Evolutionary conservation across 768 basidiomycete genomes (phyloP).

Genomic region (Amanita brunnescens): DNA sequence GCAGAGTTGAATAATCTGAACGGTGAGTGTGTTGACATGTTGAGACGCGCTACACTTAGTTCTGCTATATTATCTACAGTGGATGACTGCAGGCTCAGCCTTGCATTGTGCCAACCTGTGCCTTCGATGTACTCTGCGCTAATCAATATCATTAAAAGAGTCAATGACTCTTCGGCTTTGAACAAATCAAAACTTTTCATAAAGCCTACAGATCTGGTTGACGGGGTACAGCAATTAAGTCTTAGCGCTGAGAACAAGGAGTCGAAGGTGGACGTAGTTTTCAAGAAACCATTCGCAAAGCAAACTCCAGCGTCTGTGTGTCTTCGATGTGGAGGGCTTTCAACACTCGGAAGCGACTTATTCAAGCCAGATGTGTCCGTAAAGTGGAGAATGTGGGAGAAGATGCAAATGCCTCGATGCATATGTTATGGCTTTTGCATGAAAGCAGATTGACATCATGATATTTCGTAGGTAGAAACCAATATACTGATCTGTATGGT

Average conservation of each 20-base stretch:
- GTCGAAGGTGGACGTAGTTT: constrained; percentile 53
- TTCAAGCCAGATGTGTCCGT: constrained; percentile 21
- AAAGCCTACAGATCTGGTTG: constrained; percentile 62
- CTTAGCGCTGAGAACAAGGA: constrained; percentile 25
- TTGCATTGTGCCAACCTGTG: constrained; percentile 55
- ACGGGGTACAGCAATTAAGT: constrained; percentile 42
- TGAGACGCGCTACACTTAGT: background rate
- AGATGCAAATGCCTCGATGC: constrained; percentile 48
- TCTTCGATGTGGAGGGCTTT: constrained; percentile 54
- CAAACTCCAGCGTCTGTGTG: constrained; percentile 36
- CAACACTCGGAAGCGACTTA: constrained; percentile 30
- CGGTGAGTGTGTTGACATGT: constrained; percentile 18
- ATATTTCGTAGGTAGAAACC: background rate
- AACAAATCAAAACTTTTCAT: constrained; percentile 65
- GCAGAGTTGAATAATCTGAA: constrained; percentile 25
- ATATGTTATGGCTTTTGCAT: constrained; percentile 62
- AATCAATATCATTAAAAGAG: constrained; percentile 32
- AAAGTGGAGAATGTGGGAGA: constrained; percentile 58
- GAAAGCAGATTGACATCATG: background rate
- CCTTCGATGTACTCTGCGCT: constrained; percentile 34
- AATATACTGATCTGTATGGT: too few species aligned
- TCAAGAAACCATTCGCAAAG: constrained; percentile 43
- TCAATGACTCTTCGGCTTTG: constrained; percentile 42
- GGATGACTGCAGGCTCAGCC: constrained; percentile 38
- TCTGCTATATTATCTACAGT: constrained; percentile 23